A percentile compares a stretch with the other conserved stretches of the same genome.
These are phyloP conservation scores for Pythium coloratum DNA, from an alignment of 352 stramenopile genomes.

Conservation along the genomic window DNA sequence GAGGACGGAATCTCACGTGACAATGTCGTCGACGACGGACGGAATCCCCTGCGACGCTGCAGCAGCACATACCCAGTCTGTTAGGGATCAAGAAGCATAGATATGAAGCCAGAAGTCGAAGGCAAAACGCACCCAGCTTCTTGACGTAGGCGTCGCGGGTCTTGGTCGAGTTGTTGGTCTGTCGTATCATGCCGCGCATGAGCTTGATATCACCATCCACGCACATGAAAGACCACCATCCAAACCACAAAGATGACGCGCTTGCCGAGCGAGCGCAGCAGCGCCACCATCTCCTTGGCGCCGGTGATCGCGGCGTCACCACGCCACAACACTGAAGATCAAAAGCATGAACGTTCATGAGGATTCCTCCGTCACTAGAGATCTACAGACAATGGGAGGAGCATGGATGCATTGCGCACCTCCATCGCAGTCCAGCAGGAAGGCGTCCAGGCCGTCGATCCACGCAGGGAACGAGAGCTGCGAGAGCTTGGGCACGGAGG, in stretches of 20 bases:
- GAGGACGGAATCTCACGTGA: constrained; percentile 46
- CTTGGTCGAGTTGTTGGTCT: constrained; percentile 89
- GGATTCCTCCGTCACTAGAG: background rate
- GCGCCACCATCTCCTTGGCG: constrained; percentile 58
- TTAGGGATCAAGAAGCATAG: background rate
- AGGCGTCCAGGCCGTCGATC: constrained; percentile 66
- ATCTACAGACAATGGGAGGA: background rate
- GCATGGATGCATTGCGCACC: constrained; percentile 31
- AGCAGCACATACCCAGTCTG: background rate
- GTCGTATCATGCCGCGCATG: background rate
- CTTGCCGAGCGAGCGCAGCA: constrained; percentile 77
- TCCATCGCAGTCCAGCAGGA: constrained; percentile 85
- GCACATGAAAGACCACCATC: background rate
- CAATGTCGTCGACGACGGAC: constrained; percentile 67
- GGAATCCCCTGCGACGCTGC: constrained; percentile 76
- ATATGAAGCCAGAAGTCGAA: background rate
- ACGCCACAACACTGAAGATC: constrained; percentile 26
- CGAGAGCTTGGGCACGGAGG: constrained; percentile 7
- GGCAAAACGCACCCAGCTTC: constrained; percentile 59
- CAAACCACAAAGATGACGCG: constrained; percentile 81
- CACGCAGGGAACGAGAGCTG: constrained; percentile 28
- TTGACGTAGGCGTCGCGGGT: constrained; percentile 79
- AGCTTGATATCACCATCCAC: too few relatives aligned
- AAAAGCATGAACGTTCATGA: background rate
- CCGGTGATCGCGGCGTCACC: constrained; percentile 63